Percentiles rank a stretch among this genome's conserved stretches.
These are phyloP conservation scores for Diaporthe sp. DNA, from an alignment of 2,329 filamentous ascomycete genomes.

Conservation along the genomic window DNA sequence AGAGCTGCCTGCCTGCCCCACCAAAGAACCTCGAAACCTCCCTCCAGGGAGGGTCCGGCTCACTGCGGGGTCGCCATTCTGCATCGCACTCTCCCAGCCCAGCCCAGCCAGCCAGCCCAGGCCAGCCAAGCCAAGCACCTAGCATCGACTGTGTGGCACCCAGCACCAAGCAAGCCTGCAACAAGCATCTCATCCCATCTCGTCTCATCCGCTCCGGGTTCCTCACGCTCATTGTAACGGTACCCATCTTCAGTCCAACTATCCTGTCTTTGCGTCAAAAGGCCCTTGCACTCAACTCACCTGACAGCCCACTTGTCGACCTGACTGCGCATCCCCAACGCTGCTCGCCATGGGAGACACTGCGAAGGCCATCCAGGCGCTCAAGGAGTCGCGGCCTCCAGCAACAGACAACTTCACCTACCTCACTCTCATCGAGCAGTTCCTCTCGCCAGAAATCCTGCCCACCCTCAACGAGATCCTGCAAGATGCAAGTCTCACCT, in stretches of 20 bases:
- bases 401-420: conserved; percentile 80
- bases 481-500: conserved; percentile 75
- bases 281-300: background rate
- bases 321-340: background rate
- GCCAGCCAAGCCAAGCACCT: conserved; percentile 18
- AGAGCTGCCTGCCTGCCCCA: conserved; percentile 3
- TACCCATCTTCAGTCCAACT: background rate
- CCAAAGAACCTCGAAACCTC: background rate
- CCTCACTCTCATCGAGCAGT: conserved; percentile 82
- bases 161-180: conserved; percentile 6
- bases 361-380: conserved; percentile 58
- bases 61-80: conserved; percentile 14
- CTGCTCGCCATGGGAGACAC: conserved; percentile 46
- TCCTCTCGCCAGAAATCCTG: conserved; percentile 75
- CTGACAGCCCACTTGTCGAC: background rate
- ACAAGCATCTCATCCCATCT: conserved; percentile 15
- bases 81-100: background rate
- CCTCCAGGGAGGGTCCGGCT: background rate
- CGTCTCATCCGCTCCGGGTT: conserved; percentile 8
- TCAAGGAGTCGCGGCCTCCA: conserved; percentile 64
- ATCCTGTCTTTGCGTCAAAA: background rate
- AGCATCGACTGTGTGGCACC: background rate
- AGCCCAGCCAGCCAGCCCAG: conserved; percentile 24
- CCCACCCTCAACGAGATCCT: conserved; percentile 73
- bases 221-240: background rate